These are phyloP conservation scores for Blastobotrys serpentis DNA, from an alignment of 1,139 yeast species.

Conservation along the genomic window DNA sequence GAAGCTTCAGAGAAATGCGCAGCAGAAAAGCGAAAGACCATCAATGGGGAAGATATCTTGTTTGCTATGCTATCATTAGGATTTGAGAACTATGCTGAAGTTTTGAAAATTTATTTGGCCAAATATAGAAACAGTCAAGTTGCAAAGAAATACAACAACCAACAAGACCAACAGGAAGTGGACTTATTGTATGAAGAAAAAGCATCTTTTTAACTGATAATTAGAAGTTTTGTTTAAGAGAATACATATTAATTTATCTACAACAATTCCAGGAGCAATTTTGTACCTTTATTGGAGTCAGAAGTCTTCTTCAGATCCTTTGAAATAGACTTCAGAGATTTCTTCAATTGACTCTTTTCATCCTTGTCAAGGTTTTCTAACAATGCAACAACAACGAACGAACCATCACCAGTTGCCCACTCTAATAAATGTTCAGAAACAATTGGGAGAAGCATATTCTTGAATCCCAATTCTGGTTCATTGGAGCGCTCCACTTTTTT, in stretches of 20 bases:
- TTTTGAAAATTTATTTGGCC: constrained; percentile 64
- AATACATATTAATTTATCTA: constrained; percentile 5
- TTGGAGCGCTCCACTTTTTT: constrained; percentile 51
- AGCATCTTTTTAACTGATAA: no score
- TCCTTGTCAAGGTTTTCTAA: constrained; percentile 39
- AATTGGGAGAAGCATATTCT: constrained; percentile 49
- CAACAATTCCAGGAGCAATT: constrained; percentile 47
- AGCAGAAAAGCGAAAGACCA: constrained; percentile 68
- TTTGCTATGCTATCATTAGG: constrained; percentile 69
- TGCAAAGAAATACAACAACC: constrained; percentile 19
- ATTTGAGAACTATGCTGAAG: constrained; percentile 71
- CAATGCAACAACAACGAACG: constrained; percentile 69
- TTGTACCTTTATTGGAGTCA: constrained; percentile 76
- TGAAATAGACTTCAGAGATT: constrained; percentile 41
- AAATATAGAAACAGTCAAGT: constrained; percentile 54
- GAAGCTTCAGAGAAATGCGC: constrained; percentile 66
- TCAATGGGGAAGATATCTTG: constrained; percentile 68
- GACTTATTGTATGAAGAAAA: no score
- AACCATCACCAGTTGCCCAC: constrained; percentile 76
- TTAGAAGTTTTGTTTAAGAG: no score
- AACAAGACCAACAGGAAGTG: not conserved
- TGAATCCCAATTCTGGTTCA: constrained; percentile 64
- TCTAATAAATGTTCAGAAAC: constrained; percentile 50
- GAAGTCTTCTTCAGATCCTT: constrained; percentile 45
- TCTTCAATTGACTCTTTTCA: constrained; percentile 45